Conservation (phyloP, 2,329 filamentous ascomycete genomes). For the Tricladium varicosporioides region DNA sequence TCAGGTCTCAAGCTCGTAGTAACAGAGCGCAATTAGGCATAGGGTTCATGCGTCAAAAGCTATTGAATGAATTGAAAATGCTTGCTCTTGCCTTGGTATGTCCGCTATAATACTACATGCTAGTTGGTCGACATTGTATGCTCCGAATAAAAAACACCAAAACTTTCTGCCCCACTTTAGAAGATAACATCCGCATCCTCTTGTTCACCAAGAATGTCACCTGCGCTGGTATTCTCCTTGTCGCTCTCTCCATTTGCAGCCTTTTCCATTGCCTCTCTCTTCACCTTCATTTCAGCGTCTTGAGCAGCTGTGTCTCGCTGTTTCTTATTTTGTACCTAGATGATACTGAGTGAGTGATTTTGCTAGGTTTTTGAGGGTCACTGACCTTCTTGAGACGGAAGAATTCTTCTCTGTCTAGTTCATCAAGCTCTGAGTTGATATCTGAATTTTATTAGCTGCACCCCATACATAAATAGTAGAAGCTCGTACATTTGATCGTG, state of each 20-base stretch:
- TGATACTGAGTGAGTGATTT: conserved; percentile 4
- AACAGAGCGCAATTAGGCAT: not conserved
- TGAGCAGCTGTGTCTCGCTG: conserved; percentile 70
- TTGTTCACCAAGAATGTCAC: conserved; percentile 70
- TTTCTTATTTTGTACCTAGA: conserved; percentile 74
- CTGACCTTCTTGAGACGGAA: conserved; percentile 86
- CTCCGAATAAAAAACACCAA: conserved; percentile 13
- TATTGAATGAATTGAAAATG: conserved; percentile 10
- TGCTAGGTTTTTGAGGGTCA: not conserved
- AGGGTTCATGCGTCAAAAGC: conserved; percentile 1
- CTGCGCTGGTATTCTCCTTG: conserved; percentile 43
- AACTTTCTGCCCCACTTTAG: conserved; percentile 38
- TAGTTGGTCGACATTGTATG: conserved; percentile 16
- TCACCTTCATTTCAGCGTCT: conserved; percentile 74
- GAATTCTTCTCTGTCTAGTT: conserved; percentile 96
- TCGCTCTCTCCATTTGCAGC: conserved; percentile 37
- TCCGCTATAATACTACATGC: conserved; percentile 31
- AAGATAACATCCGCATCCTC: conserved; percentile 89
- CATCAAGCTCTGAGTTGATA: conserved; percentile 97
- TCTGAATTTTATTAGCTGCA: conserved; percentile 46
- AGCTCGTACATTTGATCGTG: conserved; percentile 84
- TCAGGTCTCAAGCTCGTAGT: not conserved
- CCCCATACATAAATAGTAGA: not conserved
- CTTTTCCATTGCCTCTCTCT: conserved; percentile 54
- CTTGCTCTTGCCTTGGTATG: conserved; percentile 11